Evolutionary conservation across 1,139 yeast species (phyloP).

Genomic region (Schwanniomyces etchellsii): DNA sequence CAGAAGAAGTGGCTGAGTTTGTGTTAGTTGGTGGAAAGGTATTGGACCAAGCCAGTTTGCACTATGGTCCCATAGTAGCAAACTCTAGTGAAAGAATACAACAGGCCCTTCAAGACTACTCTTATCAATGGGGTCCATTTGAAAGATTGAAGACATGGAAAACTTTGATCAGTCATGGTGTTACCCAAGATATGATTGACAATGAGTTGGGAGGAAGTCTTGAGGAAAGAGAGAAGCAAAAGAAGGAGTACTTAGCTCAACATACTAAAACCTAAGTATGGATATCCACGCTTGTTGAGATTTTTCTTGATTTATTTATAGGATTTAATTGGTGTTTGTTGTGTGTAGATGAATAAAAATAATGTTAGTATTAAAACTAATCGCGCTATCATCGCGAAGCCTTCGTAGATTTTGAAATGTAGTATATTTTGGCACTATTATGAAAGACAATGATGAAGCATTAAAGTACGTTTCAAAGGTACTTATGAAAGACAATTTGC

Average conservation of each 20-base stretch:
- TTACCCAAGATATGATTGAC: slow-evolving; percentile 41
- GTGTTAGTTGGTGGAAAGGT: slow-evolving; percentile 74
- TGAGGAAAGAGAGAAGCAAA: slow-evolving; percentile 26
- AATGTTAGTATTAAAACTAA: too few species aligned
- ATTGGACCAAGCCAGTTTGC: slow-evolving; percentile 72
- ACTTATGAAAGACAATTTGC: slow-evolving; percentile 18
- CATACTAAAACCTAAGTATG: slow-evolving; percentile 2
- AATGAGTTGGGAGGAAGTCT: slow-evolving; percentile 33
- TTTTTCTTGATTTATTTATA: too few species aligned
- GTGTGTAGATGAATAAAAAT: too few species aligned
- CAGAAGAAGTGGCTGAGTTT: slow-evolving; percentile 42
- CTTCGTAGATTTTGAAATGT: too few species aligned
- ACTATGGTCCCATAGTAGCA: slow-evolving; percentile 89
- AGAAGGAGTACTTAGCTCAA: slow-evolving; percentile 21
- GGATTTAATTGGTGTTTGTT: too few species aligned
- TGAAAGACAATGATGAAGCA: background rate
- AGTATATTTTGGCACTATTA: too few species aligned
- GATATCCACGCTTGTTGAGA: too few species aligned
- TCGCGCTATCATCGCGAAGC: too few species aligned
- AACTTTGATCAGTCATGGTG: slow-evolving; percentile 61
- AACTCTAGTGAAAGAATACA: slow-evolving; percentile 56
- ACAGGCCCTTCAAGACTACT: slow-evolving; percentile 68
- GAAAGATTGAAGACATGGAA: slow-evolving; percentile 67
- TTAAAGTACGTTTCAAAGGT: slow-evolving; percentile 18
- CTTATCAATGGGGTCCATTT: slow-evolving; percentile 64